Conservation (phyloP, 192 early-diverging fungal genomes). For the Chytriomyces sp. region DNA sequence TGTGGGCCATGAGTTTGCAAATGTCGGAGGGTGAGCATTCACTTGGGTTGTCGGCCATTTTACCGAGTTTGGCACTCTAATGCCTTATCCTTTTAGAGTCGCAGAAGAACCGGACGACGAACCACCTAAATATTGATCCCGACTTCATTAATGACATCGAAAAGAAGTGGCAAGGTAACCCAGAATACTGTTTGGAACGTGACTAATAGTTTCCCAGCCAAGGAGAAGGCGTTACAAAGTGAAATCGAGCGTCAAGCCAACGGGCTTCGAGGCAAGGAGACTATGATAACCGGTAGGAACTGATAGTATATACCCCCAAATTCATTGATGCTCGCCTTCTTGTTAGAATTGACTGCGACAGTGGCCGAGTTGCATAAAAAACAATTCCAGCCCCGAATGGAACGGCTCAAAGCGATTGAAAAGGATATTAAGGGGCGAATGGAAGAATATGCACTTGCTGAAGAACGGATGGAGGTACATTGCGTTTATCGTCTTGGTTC, state of each 20-base stretch:
- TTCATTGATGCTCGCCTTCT: neutral
- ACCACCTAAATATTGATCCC: slow-evolving; percentile 47
- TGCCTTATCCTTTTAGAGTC: slow-evolving; percentile 27
- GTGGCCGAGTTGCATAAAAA: slow-evolving; percentile 49
- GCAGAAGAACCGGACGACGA: slow-evolving; percentile 31
- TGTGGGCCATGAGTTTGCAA: slow-evolving; percentile 61
- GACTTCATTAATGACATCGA: slow-evolving; percentile 59
- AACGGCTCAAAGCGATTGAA: slow-evolving; percentile 54
- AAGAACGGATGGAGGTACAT: slow-evolving; percentile 58
- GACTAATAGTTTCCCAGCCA: slow-evolving; percentile 20
- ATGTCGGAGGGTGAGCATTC: slow-evolving; percentile 47
- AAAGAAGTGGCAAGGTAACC: slow-evolving; percentile 55
- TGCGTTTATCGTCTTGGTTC: neutral
- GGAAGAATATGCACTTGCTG: slow-evolving; percentile 56
- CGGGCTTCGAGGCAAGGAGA: slow-evolving; percentile 33
- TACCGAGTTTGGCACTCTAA: neutral
- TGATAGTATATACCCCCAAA: too few species aligned
- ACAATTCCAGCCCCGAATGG: slow-evolving; percentile 62
- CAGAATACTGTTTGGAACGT: neutral
- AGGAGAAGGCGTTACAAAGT: slow-evolving; percentile 43
- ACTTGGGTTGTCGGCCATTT: neutral
- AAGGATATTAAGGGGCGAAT: slow-evolving; percentile 53
- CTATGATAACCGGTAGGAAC: slow-evolving; percentile 36
- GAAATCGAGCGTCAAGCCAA: slow-evolving; percentile 48
- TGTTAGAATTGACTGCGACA: slow-evolving; percentile 31